Evolutionary conservation across 2,329 filamentous ascomycete genomes (phyloP), one percentile per base, ranked within the genome.

Genomic region (Diplodia scrobiculata): DNA sequence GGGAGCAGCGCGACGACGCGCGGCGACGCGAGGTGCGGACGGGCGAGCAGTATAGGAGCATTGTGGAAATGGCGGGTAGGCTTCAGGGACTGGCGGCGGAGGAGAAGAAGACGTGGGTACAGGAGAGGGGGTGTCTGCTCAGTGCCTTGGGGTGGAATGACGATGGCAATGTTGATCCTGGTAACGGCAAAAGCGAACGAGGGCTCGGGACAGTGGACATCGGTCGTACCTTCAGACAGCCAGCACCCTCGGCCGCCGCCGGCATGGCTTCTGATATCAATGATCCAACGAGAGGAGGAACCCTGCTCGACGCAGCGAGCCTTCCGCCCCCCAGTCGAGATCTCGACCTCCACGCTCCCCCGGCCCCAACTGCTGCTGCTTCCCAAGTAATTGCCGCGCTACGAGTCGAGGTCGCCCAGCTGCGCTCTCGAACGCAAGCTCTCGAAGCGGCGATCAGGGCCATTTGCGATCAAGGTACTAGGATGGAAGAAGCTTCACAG

Each of bases 1-100:
- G 80, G 52, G 77, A 78, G 65, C 81, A 79, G 66, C 74, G 82
- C 51, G 83, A 85, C 50, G 77, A 80, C 53, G 79, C 79, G 19
- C 75, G 79, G n/a, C 71, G 74, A 32, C 76, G 81, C 58, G 72
- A 79, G 3, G 74, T 75, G 2, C 75, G 76, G 3, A 81, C 82
- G 60, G 80, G 80, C 36, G 77, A 77, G 65, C 82, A 84, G 72
- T 84, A 83, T 73, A 76, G 80, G 70, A 78, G 78, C 59, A 84
- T 84, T 70, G 75, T 84, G 70, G 81, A 82, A 45, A 81, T 83
- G 79, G 80, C 81, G 29, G 78, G 76, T 6, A 73, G 76, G 17
- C 70, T 84, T 21, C 81, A 84, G 67, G 75, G 74, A 1, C 78
- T 80, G 68, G 73, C 76, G 48, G 76, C 77, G 1, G 77, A 78